A percentile compares a stretch with the other conserved stretches of the same genome.
These are phyloP conservation scores for Microcyclospora pomicola DNA, from an alignment of 2,329 filamentous ascomycete species.

Conservation along the genomic window DNA sequence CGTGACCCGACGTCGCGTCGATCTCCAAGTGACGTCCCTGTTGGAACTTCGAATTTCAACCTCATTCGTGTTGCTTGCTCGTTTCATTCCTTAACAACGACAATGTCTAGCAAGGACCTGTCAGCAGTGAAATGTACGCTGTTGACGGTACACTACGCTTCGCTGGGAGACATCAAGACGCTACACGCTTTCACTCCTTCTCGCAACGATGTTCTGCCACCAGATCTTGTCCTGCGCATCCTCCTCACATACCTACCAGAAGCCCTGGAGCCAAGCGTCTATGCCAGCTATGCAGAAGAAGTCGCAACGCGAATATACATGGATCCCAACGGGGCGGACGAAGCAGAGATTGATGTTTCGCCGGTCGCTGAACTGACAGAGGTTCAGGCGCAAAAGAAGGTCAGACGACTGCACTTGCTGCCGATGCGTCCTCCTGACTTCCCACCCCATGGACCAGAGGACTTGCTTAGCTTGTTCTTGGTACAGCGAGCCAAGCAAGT, in stretches of 20 bases:
- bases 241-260: conserved; percentile 68
- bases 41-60: too few species aligned
- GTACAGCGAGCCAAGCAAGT: conserved; percentile 54
- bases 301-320: conserved; percentile 38
- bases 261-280: conserved; percentile 47
- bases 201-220: conserved; percentile 44
- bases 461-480: conserved; percentile 50
- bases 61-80: too few species aligned
- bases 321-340: conserved; percentile 23
- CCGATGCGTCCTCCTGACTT: conserved; percentile 41
- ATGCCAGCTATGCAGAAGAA: conserved; percentile 47
- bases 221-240: conserved; percentile 55
- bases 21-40: too few species aligned
- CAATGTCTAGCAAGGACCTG: conserved; percentile 24
- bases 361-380: conserved; percentile 46
- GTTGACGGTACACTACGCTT: conserved; percentile 56
- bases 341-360: conserved; percentile 39
- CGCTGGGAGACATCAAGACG: conserved; percentile 49
- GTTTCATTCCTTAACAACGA: too few species aligned
- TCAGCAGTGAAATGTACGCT: conserved; percentile 57
- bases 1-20: too few species aligned
- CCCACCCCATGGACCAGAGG: conserved; percentile 35
- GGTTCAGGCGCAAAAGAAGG: conserved; percentile 49
- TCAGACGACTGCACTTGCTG: conserved; percentile 48
- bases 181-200: conserved; percentile 47